A percentile compares a stretch with the other conserved stretches of the same genome.
phyloP scores from a whole-genome alignment of 345 rosid genomes.

The Eutrema yunnanense region DNA sequence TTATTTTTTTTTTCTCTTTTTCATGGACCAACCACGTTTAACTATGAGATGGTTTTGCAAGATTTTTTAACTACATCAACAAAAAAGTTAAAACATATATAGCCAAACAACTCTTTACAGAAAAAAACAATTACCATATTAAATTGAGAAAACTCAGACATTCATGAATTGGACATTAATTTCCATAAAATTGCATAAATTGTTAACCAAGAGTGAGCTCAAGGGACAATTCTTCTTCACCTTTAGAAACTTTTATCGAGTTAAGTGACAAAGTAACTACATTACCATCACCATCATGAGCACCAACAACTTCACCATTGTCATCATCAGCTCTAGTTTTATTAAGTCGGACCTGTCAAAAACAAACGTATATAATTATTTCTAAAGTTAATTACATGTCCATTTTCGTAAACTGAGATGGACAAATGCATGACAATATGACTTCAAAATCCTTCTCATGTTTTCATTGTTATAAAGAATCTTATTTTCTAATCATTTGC shows the following conservation, averaged over 20 bases:
- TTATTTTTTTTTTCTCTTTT: too few species aligned
- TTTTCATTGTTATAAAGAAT: neutral
- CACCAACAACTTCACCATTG: neutral
- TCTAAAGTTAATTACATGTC: neutral
- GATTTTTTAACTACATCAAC: too few species aligned
- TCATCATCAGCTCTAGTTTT: constrained; percentile 9
- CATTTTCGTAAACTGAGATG: neutral
- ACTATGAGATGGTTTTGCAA: too few species aligned
- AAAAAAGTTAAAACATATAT: too few species aligned
- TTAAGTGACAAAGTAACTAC: constrained; percentile 11
- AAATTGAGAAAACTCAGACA: too few species aligned
- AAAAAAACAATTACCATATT: too few species aligned
- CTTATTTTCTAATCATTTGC: neutral
- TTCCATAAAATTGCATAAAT: too few species aligned
- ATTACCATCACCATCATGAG: neutral
- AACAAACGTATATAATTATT: neutral
- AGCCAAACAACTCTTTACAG: too few species aligned
- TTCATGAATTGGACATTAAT: too few species aligned
- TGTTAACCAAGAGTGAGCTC: constrained; percentile 22
- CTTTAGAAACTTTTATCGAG: neutral
- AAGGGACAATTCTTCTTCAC: constrained; percentile 17
- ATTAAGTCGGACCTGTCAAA: constrained; percentile 7
- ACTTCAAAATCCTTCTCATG: neutral
- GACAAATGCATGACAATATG: neutral
- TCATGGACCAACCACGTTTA: too few species aligned